A percentile compares a stretch with the other conserved stretches of the same genome.
Conservation (phyloP, 1,139 yeast species). For the Hansenula sp. region DNA sequence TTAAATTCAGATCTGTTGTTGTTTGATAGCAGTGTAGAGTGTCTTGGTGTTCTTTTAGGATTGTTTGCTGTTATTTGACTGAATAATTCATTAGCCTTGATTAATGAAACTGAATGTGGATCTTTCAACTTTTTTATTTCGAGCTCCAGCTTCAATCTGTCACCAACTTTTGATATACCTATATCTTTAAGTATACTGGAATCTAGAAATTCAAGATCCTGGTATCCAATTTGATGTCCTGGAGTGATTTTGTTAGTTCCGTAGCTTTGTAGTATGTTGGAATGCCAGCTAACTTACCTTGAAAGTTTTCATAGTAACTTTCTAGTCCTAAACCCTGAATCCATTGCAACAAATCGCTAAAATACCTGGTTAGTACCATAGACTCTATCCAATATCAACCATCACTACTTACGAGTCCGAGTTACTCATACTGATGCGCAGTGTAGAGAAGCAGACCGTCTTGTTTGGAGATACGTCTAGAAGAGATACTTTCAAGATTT, state of each 20-base stretch:
- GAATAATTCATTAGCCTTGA: constrained; percentile 33
- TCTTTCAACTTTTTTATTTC: constrained; percentile 41
- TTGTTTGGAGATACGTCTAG: too few relatives aligned
- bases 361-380: neutral
- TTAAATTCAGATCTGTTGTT: constrained; percentile 16
- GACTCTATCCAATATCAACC: too few relatives aligned
- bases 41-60: constrained; percentile 7
- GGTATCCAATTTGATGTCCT: constrained; percentile 43
- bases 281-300: neutral
- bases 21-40: constrained; percentile 11
- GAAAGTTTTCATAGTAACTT: constrained; percentile 10
- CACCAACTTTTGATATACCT: constrained; percentile 79
- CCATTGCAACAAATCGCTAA: constrained; percentile 11
- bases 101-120: constrained; percentile 21
- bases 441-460: too few relatives aligned
- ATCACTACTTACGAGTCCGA: too few relatives aligned
- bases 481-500: too few relatives aligned
- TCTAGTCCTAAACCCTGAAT: constrained; percentile 9
- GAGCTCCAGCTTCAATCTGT: constrained; percentile 61
- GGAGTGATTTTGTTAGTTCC: neutral
- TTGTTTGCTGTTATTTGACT: constrained; percentile 30
- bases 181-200: constrained; percentile 64
- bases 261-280: too few relatives aligned
- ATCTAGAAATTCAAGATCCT: constrained; percentile 42
- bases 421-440: neutral